A percentile compares a stretch with the other conserved stretches of the same genome.
Evolutionary conservation across 495 filamentous ascomycete species (phyloP).

Genomic region (Lichina pygmaea): DNA sequence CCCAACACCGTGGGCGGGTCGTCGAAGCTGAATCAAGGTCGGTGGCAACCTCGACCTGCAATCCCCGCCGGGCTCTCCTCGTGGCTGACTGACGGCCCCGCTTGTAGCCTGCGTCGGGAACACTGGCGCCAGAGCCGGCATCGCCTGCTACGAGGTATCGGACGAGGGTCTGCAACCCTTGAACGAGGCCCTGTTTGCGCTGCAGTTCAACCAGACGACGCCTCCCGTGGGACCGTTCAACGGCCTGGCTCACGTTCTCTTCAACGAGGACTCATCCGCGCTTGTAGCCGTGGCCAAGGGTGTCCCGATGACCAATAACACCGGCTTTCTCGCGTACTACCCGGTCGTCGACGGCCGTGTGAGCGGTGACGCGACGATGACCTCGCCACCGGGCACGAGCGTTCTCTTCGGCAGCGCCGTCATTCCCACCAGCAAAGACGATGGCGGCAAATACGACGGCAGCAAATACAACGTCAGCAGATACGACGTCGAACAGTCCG

Average conservation of each 20-base stretch:
- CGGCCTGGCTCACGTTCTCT: constrained; percentile 26
- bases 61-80: too few species aligned
- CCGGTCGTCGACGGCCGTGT: constrained; percentile 11
- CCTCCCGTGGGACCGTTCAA: constrained; percentile 26
- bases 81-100: not conserved
- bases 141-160: constrained; percentile 22
- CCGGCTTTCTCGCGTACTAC: constrained; percentile 24
- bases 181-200: constrained; percentile 15
- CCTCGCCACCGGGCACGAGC: constrained; percentile 15
- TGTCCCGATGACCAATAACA: constrained; percentile 20
- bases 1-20: constrained; percentile 28
- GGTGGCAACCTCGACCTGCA: too few species aligned
- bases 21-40: constrained; percentile 13
- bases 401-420: constrained; percentile 25
- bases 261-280: constrained; percentile 21
- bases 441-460: too few species aligned
- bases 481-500: not conserved
- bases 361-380: constrained; percentile 6
- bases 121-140: constrained; percentile 22
- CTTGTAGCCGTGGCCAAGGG: constrained; percentile 31
- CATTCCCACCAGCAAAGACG: constrained; percentile 16
- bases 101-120: constrained; percentile 23
- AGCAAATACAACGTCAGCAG: too few species aligned
- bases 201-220: constrained; percentile 21
- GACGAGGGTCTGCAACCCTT: constrained; percentile 10